Conservation (phyloP, 164 flowering plant species). For the Macadamia tetraphylla region DNA sequence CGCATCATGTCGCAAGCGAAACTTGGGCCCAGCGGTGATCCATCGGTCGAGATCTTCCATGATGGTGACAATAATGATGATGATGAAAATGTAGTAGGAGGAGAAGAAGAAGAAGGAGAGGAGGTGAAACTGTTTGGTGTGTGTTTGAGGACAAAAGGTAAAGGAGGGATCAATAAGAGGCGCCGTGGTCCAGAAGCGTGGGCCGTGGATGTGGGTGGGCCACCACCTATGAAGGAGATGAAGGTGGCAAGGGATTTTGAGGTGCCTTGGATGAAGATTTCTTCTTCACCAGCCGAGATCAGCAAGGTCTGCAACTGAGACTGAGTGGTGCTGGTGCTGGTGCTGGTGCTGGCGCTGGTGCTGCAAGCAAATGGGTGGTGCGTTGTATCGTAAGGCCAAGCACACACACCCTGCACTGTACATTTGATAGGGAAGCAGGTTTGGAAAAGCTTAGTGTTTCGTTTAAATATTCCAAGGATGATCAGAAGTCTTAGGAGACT, state of each 20-base stretch:
- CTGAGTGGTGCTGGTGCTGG: not conserved
- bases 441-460: no score
- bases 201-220: slow-evolving; percentile 5
- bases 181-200: slow-evolving; percentile 16
- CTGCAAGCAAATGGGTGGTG: not conserved
- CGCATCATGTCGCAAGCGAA: slow-evolving; percentile 45
- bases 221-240: slow-evolving; percentile 25
- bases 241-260: slow-evolving; percentile 23
- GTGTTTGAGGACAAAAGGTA: slow-evolving; percentile 37
- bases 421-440: no score
- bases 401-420: no score
- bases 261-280: slow-evolving; percentile 29
- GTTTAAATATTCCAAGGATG: no score
- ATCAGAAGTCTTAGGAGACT: no score
- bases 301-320: slow-evolving; percentile 35
- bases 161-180: slow-evolving; percentile 20
- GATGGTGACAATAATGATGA: slow-evolving; percentile 9
- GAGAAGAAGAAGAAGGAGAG: slow-evolving; percentile 11
- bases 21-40: slow-evolving; percentile 9
- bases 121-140: slow-evolving; percentile 71
- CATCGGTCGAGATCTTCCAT: slow-evolving; percentile 4
- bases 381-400: no score
- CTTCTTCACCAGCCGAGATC: slow-evolving; percentile 9
- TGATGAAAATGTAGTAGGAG: slow-evolving; percentile 9
- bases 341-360: no score